phyloP scores from a whole-genome alignment of 106 monocot species.

The Acorus calamus region DNA sequence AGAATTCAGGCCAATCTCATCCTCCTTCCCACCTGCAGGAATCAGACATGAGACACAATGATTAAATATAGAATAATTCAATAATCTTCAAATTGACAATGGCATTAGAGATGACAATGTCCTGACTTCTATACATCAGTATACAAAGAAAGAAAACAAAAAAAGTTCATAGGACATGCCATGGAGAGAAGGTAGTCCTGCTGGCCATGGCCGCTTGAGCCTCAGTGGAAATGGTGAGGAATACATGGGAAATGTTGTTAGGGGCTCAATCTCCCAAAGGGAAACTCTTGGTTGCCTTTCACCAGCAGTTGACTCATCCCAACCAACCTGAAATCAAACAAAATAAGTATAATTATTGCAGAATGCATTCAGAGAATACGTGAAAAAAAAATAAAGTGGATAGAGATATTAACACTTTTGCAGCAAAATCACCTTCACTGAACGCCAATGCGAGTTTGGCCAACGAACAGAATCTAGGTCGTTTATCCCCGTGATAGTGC shows the following conservation, averaged over 20 bases:
- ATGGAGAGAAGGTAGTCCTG: conserved; percentile 68
- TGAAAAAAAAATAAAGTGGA: too few relatives aligned
- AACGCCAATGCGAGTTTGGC: conserved; percentile 97
- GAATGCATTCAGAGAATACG: too few relatives aligned
- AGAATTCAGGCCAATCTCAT: conserved; percentile 48
- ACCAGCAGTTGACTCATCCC: conserved; percentile 96
- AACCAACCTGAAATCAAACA: conserved; percentile 60
- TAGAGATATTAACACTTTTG: not conserved
- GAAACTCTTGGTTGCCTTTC: conserved; percentile 93
- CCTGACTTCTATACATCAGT: not conserved
- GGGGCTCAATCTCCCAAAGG: conserved; percentile 95
- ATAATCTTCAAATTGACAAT: too few relatives aligned
- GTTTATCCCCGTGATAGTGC: conserved; percentile 81
- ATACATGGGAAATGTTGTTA: conserved; percentile 97
- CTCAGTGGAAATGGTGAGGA: conserved; percentile 75
- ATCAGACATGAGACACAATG: too few relatives aligned
- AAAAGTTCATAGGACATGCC: conserved; percentile 1
- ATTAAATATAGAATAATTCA: too few relatives aligned
- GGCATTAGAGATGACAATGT: too few relatives aligned
- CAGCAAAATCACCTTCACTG: conserved; percentile 56
- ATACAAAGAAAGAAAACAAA: not conserved
- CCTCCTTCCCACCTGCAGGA: conserved; percentile 41
- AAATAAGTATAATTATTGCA: too few relatives aligned
- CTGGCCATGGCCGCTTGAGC: conserved; percentile 89
- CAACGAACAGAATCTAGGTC: conserved; percentile 74